Base-by-base conservation (phyloP, 805 yeast species). In the Komagataella pseudopastoris region DNA sequence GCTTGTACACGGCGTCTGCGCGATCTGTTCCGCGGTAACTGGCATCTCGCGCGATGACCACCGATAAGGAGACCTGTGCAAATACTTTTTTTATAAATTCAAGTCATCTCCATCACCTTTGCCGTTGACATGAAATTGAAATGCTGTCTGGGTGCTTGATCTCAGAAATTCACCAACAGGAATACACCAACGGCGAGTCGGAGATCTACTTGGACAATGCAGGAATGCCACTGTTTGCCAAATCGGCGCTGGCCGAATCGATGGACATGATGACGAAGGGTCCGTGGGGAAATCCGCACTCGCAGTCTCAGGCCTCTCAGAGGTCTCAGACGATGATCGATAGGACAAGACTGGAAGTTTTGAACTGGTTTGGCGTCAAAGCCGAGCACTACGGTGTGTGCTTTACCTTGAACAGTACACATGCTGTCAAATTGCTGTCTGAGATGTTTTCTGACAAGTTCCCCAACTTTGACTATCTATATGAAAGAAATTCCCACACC, bases 181-280 rank as follows among this genome's bases (percentile, higher is more conserved):
- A 44, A 20, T 44, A 44, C 46, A 12, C 46, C 14, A 6, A 44
- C n/a, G 10, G 10, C 16, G 46, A 75, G 48, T 18, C 86, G 70
- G 61, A 60, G 45, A 49, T 56, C 2, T 73, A 72, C 50, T 57
- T 73, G 23, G 77, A 73, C 51, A 71, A 71, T 56, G 76, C 77
- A 2, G 77, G 75, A 1, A 61, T 70, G 50, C 69, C 75, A 1
- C 50, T 69, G 2, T 63, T 64, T 45, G 60, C 71, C 2, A 58
- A 58, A 24, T 51, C 64, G 1, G 53, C 70, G 6, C 53, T 71
- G 4, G 55, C 59, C 23, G 53, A 52, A 5, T 51, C 61, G 8
- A 58, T 65, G 6, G 56, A 59, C 46, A 48, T 45, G 5, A 51
- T 73, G 43, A 48, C 60, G 7, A 12, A 55, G 0, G 55, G 55